Evolutionary conservation across 2,329 filamentous ascomycete species (phyloP).

Genomic region (Ceratocystiopsis minuta): DNA sequence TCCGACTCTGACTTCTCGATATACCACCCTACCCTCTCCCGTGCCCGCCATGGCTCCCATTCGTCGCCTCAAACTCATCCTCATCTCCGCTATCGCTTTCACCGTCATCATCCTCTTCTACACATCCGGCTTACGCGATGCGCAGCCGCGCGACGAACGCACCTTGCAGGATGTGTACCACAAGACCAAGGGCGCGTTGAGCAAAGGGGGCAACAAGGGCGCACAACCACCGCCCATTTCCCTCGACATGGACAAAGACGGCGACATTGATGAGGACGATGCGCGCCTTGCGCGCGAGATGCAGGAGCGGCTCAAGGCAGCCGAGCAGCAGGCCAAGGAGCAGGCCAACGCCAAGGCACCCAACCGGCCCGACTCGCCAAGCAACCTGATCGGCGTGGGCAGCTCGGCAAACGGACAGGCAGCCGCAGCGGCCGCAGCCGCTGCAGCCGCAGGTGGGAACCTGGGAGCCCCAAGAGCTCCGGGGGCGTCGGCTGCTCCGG

Average conservation of each 20-base stretch:
- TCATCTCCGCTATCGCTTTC: conserved; percentile 44
- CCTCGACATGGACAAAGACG: conserved; percentile 34
- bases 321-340: conserved; percentile 51
- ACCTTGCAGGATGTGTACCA: conserved; percentile 38
- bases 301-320: conserved; percentile 45
- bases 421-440: conserved; percentile 29
- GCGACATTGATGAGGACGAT: conserved; percentile 38
- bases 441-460: conserved; percentile 3
- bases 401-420: conserved; percentile 37
- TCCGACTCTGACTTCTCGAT: no score
- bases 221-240: conserved; percentile 12
- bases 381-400: conserved; percentile 38
- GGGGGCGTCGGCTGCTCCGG: conserved; percentile 24
- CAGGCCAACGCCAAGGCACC: conserved; percentile 48
- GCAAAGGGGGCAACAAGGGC: conserved; percentile 13
- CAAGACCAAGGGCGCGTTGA: conserved; percentile 40
- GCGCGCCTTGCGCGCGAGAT: conserved; percentile 33
- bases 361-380: conserved; percentile 39
- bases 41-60: no score
- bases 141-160: conserved; percentile 24
- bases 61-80: conserved; percentile 49
- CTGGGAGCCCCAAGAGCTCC: no score
- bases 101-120: conserved; percentile 58
- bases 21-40: no score
- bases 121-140: conserved; percentile 39